phyloP scores from a whole-genome alignment of 345 rosid species.

The Bretschneidera sinensis region DNA sequence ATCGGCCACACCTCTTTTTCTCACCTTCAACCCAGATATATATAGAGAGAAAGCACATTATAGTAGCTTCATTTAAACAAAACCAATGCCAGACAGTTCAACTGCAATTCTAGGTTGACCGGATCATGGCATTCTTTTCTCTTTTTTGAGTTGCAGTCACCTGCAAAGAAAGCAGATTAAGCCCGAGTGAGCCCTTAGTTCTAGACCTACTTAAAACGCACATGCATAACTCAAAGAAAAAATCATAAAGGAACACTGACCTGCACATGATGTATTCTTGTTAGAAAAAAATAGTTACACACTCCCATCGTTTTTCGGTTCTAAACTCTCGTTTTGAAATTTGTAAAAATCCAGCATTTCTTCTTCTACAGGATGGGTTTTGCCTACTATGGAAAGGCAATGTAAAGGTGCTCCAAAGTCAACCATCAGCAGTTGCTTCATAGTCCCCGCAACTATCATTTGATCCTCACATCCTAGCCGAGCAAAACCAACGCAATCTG shows the following conservation, averaged over 20 bases:
- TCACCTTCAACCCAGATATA: no score
- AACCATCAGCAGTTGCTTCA: conserved; percentile 54
- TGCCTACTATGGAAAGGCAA: conserved; percentile 76
- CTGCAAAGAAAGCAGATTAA: no score
- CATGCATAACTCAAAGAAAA: neutral
- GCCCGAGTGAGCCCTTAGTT: neutral
- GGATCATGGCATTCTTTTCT: no score
- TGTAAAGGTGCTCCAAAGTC: conserved; percentile 84
- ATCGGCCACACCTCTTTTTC: no score
- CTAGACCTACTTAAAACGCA: neutral
- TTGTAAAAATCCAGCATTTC: conserved; percentile 83
- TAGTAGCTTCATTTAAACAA: no score
- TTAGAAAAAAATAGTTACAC: conserved; percentile 6
- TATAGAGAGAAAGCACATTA: no score
- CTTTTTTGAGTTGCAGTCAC: no score
- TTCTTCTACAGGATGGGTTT: conserved; percentile 80
- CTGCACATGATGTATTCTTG: neutral
- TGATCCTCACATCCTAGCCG: conserved; percentile 83
- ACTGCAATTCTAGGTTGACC: no score
- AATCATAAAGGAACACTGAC: neutral
- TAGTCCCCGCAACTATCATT: conserved; percentile 70
- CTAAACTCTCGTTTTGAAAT: conserved; percentile 12
- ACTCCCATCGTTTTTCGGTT: conserved; percentile 3
- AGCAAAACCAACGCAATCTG: conserved; percentile 75
- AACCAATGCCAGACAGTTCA: no score